Percentiles rank a stretch among this genome's conserved stretches.
Conservation (phyloP, 192 early-diverging fungal species). For the Hyaloraphidium curvatum region DNA sequence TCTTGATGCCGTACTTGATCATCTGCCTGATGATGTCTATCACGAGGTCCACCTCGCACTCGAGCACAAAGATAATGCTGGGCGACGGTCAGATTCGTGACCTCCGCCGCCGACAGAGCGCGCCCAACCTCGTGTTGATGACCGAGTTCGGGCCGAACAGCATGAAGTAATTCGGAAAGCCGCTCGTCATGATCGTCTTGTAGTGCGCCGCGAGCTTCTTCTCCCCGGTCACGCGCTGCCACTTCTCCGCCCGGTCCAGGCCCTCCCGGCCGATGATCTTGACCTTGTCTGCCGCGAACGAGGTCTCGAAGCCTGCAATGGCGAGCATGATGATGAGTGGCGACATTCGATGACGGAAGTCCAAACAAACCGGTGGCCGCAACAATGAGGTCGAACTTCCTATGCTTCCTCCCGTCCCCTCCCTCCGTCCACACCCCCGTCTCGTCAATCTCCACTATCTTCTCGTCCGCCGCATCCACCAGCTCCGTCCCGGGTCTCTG, state of each 20-base stretch:
- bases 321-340: background rate
- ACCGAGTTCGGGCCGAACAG: background rate
- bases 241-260: background rate
- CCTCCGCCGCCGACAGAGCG: too few species aligned
- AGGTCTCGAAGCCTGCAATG: background rate
- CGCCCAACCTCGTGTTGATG: background rate
- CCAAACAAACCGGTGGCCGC: too few species aligned
- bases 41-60: background rate
- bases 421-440: background rate
- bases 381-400: background rate
- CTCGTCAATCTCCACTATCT: constrained; percentile 1
- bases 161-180: background rate
- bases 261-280: background rate
- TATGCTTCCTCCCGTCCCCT: too few species aligned
- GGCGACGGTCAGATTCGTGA: too few species aligned
- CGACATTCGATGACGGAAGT: too few species aligned
- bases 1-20: background rate
- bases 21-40: background rate
- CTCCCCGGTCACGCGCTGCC: background rate
- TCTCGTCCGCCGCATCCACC: background rate
- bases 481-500: background rate
- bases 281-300: background rate
- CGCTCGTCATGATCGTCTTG: background rate
- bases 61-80: too few species aligned
- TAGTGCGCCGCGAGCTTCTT: background rate